These are phyloP conservation scores for Lobosporangium transversale DNA, from an alignment of 192 early-diverging fungal species.

Conservation along the genomic window DNA sequence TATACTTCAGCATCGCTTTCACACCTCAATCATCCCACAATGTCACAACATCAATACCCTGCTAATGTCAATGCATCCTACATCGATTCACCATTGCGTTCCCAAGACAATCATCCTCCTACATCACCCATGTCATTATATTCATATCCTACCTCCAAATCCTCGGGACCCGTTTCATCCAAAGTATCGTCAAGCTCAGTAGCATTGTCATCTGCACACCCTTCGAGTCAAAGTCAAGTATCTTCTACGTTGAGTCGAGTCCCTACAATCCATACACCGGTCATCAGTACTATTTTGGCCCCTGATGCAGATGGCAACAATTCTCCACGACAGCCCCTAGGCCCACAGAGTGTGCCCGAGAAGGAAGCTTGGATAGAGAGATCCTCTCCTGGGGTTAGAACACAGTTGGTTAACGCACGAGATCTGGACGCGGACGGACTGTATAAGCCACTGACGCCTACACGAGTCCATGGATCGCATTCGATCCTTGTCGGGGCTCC, in stretches of 20 bases:
- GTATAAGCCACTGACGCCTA: slow-evolving; percentile 29
- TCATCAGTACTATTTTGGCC: neutral
- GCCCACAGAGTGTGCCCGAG: slow-evolving; percentile 43
- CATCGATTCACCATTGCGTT: neutral
- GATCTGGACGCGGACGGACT: slow-evolving; percentile 17
- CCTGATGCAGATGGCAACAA: neutral
- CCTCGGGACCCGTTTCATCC: neutral
- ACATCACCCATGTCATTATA: neutral
- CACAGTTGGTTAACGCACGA: neutral
- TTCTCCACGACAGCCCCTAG: neutral
- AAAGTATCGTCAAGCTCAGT: neutral
- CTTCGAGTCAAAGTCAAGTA: neutral
- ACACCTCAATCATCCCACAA: neutral
- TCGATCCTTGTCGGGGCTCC: slow-evolving; percentile 33
- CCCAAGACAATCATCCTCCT: neutral
- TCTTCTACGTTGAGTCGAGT: neutral
- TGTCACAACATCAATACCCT: neutral
- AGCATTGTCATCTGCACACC: neutral
- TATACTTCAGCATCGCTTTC: neutral
- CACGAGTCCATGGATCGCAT: neutral
- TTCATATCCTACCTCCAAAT: neutral
- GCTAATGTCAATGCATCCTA: neutral
- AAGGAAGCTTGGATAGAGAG: slow-evolving; percentile 29
- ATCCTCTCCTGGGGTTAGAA: slow-evolving; percentile 28
- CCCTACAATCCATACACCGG: slow-evolving; percentile 6